These are phyloP conservation scores for Hypocrella siamensis DNA, from an alignment of 2,329 filamentous ascomycete genomes.

Conservation along the genomic window DNA sequence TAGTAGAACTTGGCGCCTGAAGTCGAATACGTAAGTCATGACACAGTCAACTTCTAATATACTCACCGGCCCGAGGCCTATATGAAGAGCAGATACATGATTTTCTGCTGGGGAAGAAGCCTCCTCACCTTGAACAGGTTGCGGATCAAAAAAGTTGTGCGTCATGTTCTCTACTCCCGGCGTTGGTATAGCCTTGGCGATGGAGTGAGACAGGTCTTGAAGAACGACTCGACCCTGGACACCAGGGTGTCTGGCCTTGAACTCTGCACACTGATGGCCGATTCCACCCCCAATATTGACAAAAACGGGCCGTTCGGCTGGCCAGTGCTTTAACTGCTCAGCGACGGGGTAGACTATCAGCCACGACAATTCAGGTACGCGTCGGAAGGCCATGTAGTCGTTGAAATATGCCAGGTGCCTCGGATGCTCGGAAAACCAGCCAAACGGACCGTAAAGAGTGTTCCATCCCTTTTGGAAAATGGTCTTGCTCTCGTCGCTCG, in stretches of 20 bases:
- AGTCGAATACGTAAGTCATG: no score
- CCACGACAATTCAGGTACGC: constrained; percentile 7
- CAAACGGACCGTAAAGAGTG: not conserved
- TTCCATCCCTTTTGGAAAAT: constrained; percentile 6
- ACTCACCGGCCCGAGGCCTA: no score
- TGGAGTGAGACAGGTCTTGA: constrained; percentile 9
- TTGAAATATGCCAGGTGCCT: constrained; percentile 8
- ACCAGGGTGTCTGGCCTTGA: constrained; percentile 7
- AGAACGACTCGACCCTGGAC: constrained; percentile 9
- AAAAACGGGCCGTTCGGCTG: not conserved
- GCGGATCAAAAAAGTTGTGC: constrained; percentile 11
- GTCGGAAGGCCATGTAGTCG: constrained; percentile 8
- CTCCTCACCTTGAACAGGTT: constrained; percentile 1
- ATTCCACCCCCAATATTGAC: constrained; percentile 12
- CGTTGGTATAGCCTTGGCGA: constrained; percentile 9
- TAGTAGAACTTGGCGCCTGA: constrained; percentile 6
- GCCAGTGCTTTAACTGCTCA: not conserved
- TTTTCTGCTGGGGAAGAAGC: no score
- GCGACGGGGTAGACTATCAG: constrained; percentile 9
- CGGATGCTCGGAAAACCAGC: constrained; percentile 2
- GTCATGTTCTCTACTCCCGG: constrained; percentile 9
- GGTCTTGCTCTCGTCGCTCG: constrained; percentile 6
- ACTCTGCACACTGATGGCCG: constrained; percentile 10
- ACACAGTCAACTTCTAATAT: no score
- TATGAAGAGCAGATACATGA: no score